These are phyloP conservation scores for Albophoma yamanashiensis DNA, from an alignment of 2,329 filamentous ascomycete species.

Conservation along the genomic window DNA sequence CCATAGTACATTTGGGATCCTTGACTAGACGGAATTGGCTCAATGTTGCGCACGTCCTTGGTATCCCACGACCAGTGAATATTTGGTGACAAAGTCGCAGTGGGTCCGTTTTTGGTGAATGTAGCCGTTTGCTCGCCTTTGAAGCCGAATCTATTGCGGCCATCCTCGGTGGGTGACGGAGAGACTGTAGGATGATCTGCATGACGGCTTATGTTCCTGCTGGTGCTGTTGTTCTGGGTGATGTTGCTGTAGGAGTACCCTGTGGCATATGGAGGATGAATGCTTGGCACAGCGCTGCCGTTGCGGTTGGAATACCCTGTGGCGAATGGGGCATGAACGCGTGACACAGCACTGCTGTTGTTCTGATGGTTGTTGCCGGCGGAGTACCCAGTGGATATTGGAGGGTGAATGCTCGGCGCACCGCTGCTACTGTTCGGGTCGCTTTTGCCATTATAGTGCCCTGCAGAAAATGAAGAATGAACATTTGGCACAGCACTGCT, in stretches of 20 bases:
- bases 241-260: not conserved
- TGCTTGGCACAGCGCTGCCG: not conserved
- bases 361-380: not conserved
- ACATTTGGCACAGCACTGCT: not conserved
- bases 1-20: conserved; percentile 15
- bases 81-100: conserved; percentile 2
- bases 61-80: conserved; percentile 16
- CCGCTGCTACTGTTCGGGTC: not conserved
- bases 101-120: conserved; percentile 1
- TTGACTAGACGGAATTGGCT: conserved; percentile 10
- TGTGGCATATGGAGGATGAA: not conserved
- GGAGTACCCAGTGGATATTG: not conserved
- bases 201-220: not conserved
- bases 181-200: not conserved
- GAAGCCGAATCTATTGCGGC: not conserved
- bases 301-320: not conserved
- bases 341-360: not conserved
- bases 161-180: not conserved
- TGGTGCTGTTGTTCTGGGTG: not conserved
- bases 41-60: conserved; percentile 9
- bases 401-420: not conserved
- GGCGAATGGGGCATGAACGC: not conserved
- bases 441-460: not conserved
- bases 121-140: not conserved
- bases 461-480: not conserved